Evolutionary conservation across 2,329 filamentous ascomycete genomes (phyloP), one percentile per base, ranked within the genome.

Genomic region (Pseudonectria foliicola): DNA sequence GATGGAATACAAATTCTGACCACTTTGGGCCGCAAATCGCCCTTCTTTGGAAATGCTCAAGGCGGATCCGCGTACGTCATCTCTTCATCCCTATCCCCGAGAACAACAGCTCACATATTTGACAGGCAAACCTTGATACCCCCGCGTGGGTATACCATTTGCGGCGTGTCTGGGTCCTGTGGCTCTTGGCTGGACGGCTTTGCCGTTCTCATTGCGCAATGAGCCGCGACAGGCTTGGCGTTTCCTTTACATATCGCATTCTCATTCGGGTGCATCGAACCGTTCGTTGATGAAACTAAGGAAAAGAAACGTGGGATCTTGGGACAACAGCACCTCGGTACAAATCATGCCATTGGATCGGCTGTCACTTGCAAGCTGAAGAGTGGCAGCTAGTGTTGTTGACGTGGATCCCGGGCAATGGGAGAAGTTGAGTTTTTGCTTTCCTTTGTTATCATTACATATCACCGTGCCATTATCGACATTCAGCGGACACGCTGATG

Each of bases 1-100:
- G 87, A 95, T 57, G 90, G 81, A 10, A 73, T 96, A 34, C 87
- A 95, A 57, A 81, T 96, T 44, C 66, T 95, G 60, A 96, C 92
- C 2, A 95, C 81, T 52, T 65, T 86, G 40, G 89, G 89, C n/a
- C 76, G 89, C 50, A 84, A 82, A 57, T 95, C 90, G 24, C 77
- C 81, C 35, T 65, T 93, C 41, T 96, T 81, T 68, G 92, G 92
- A 39, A 92, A 94, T 49, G 62, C 80, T 10, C 68, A 70, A 45
- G 87, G 87, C 36, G 89, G 89, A 45, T 83, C 82, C 54, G 78
- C 79, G 88, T 95, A 77, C 62, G 87, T 77, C 29, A 21, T 12
- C 34, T 16, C 13, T 10, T 8, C 15, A 3, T 5, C 8, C 3
- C 15, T 6, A 12, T 7, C n/a, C 14, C 7, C 7, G 18, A 11